These are phyloP conservation scores for Catharanthus roseus DNA, from an alignment of 257 asterid genomes.

Conservation along the genomic window DNA sequence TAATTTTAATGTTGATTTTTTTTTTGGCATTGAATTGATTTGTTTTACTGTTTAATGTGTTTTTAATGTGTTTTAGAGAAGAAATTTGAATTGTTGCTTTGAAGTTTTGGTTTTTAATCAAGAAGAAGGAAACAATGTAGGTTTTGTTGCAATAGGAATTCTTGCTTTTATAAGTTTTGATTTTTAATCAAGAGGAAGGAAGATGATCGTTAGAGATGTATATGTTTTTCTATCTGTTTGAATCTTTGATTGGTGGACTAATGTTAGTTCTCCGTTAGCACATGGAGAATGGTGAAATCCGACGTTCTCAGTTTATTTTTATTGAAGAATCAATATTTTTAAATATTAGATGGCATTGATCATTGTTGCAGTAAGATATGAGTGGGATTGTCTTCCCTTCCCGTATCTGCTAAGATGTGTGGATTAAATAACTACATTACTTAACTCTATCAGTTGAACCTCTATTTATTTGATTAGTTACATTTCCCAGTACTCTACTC, in stretches of 20 bases:
- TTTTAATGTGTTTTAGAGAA: background rate
- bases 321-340: background rate
- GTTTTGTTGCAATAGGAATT: background rate
- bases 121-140: background rate
- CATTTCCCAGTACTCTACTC: background rate
- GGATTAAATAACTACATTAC: background rate
- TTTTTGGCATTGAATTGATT: background rate
- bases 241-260: background rate
- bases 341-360: background rate
- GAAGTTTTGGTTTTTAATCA: background rate
- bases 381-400: conserved; percentile 3
- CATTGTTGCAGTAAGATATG: background rate
- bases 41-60: background rate
- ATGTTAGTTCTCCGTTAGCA: background rate
- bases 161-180: no score
- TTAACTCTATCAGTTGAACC: background rate
- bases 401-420: background rate
- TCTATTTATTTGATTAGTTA: background rate
- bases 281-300: background rate
- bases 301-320: background rate
- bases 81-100: background rate
- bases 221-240: background rate
- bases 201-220: no score
- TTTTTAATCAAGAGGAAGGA: no score
- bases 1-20: background rate